phyloP scores from a whole-genome alignment of 1,284 basidiomycete species.

The Rhodotorula sp. region DNA sequence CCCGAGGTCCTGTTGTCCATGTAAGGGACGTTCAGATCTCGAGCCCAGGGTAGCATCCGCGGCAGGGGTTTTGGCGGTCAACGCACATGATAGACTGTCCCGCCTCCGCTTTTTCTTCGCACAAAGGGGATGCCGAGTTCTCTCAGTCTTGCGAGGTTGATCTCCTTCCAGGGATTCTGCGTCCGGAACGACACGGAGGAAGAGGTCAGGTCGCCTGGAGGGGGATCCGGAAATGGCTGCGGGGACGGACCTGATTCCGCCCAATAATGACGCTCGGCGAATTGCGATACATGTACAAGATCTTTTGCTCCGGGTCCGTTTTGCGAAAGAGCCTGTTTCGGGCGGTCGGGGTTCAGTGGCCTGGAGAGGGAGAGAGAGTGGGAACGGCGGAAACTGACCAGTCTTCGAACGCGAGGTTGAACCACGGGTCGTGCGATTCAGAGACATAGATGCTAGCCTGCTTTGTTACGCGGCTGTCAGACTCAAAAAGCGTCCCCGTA shows the following conservation, averaged over 20 bases:
- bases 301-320: constrained; percentile 63
- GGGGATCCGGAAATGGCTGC: not conserved
- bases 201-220: not conserved
- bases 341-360: not conserved
- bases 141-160: constrained; percentile 65
- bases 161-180: constrained; percentile 96
- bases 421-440: constrained; percentile 78
- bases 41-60: too few relatives aligned
- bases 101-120: constrained; percentile 88
- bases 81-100: constrained; percentile 92
- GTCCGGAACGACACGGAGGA: not conserved
- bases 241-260: constrained; percentile 65
- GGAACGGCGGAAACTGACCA: constrained; percentile 60
- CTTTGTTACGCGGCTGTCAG: not conserved
- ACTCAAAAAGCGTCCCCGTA: not conserved
- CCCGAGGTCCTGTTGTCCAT: constrained; percentile 72
- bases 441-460: constrained; percentile 67
- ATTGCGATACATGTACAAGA: constrained; percentile 87
- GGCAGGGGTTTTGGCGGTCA: not conserved
- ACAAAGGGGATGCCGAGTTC: constrained; percentile 70
- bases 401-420: constrained; percentile 92
- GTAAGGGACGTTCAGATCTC: too few relatives aligned
- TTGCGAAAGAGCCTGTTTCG: constrained; percentile 75
- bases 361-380: not conserved
- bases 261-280: constrained; percentile 90